Base-by-base conservation (phyloP, 2,329 filamentous ascomycete genomes). In the Trichoderma sp. region DNA sequence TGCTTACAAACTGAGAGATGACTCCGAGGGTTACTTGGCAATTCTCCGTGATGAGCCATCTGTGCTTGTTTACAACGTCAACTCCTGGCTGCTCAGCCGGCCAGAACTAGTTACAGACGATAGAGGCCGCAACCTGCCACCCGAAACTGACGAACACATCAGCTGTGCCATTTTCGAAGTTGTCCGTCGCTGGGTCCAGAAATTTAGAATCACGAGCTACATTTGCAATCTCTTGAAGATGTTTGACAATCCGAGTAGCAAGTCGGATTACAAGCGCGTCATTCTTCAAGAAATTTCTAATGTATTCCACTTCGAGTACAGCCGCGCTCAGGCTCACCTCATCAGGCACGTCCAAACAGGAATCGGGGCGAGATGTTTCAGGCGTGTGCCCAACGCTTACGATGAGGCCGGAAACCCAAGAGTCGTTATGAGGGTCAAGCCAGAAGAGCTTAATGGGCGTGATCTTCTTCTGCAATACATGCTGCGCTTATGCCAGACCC, bases 201-300 rank as follows among this genome's bases (percentile, higher is more conserved):
- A 65, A 0, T 77, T 79, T 12, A 80, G 82, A 0, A 75, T 81
- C 17, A 87, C 84, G 84, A 75, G 77, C 6, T 85, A 84, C 72
- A 76, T 85, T 1, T 59, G 50, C 6, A 73, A 75, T 0, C 79
- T 86, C 1, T 74, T 87, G 1, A 73, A 79, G 5, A 73, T 81
- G 1, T 77, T 85, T 1, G 66, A 79, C 6, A 55, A 5, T 5
- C 71, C 9, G n/a, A n/a, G 12, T 20, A 20, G 69, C 0, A 17
- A 43, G 0, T 74, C 77, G 43, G 74, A 78, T 23, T 78, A 79
- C 47, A 77, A 75, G 6, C 74, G 73, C 1, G 77, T 82, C 1
- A 67, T 86, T 9, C 76, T 85, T 2, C 84, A 87, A 71, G 85
- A 87, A 63, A 72, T 86, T 0, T 79, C 81, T 30, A 86, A 85